Percentiles rank a stretch among this genome's conserved stretches.
These are phyloP conservation scores for Gloeopeniophorella convolvens DNA, from an alignment of 768 basidiomycete genomes.

Conservation along the genomic window DNA sequence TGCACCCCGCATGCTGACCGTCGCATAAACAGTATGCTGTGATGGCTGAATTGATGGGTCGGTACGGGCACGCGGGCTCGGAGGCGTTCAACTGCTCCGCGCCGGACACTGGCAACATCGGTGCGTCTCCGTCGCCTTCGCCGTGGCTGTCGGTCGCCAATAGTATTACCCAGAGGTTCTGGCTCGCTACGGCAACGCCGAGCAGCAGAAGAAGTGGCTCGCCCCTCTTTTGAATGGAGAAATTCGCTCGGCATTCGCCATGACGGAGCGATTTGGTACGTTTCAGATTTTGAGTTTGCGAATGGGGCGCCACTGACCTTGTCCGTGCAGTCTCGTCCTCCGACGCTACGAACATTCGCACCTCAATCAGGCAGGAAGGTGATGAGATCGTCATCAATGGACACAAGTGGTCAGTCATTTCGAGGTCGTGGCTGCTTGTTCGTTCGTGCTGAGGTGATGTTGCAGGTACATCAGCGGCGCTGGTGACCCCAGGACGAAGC, in stretches of 20 bases:
- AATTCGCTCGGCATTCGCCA: conserved; percentile 90
- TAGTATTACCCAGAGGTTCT: conserved; percentile 68
- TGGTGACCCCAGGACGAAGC: conserved; percentile 80
- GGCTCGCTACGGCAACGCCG: conserved; percentile 86
- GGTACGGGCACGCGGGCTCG: conserved; percentile 73
- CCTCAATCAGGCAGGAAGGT: conserved; percentile 77
- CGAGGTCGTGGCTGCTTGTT: not conserved
- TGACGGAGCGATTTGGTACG: conserved; percentile 91
- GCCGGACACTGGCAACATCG: conserved; percentile 98
- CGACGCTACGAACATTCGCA: conserved; percentile 92
- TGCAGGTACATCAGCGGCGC: conserved; percentile 95
- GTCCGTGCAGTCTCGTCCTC: conserved; percentile 69
- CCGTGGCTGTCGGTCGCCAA: not conserved
- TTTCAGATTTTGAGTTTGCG: conserved; percentile 5
- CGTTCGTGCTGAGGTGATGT: not conserved
- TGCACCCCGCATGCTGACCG: conserved; percentile 1
- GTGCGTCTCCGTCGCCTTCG: conserved; percentile 34
- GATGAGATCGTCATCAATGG: conserved; percentile 90
- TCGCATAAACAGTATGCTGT: conserved; percentile 86
- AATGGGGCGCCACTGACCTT: conserved; percentile 7
- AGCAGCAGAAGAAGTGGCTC: conserved; percentile 90
- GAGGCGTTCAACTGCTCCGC: conserved; percentile 92
- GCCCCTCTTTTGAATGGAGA: conserved; percentile 83
- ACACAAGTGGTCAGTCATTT: conserved; percentile 77
- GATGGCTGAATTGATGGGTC: conserved; percentile 93